Conservation (phyloP, 352 stramenopile genomes). For the Globisporangium irregulare region DNA sequence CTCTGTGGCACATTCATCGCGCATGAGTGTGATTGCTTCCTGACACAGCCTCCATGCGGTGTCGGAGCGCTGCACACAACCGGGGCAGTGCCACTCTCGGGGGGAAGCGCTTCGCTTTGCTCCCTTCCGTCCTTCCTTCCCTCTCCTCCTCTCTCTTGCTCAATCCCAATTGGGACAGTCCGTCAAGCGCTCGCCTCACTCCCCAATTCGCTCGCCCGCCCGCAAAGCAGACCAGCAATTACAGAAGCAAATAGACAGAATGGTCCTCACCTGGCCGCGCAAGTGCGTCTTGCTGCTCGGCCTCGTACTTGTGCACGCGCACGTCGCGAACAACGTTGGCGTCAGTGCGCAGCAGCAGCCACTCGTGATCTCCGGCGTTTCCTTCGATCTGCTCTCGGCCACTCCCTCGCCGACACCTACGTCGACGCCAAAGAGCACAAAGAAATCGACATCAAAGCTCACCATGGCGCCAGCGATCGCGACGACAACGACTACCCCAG, state of each 20-base stretch:
- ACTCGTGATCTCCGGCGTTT: background rate
- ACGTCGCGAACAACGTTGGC: background rate
- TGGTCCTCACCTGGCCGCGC: slow-evolving; percentile 6
- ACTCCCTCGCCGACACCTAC: background rate
- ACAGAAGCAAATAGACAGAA: background rate
- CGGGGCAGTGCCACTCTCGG: background rate
- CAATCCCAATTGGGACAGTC: background rate
- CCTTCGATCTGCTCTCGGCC: background rate
- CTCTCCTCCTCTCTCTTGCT: background rate
- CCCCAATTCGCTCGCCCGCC: slow-evolving; percentile 5
- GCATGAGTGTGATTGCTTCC: background rate
- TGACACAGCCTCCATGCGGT: background rate
- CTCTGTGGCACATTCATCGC: background rate
- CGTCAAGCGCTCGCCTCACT: background rate
- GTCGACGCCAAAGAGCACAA: background rate
- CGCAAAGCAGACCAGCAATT: background rate
- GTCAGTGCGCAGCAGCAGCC: background rate
- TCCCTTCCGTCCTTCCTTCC: background rate
- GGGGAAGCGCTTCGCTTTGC: background rate
- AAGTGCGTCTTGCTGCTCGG: slow-evolving; percentile 7
- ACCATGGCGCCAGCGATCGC: background rate
- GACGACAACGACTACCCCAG: background rate
- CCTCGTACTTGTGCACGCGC: slow-evolving; percentile 3
- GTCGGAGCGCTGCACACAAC: background rate
- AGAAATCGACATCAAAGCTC: background rate